A percentile compares a stretch with the other conserved stretches of the same genome.
These are phyloP conservation scores for Schoenoplectus triqueter DNA, from an alignment of 202 grass and related monocot genomes.

Conservation along the genomic window DNA sequence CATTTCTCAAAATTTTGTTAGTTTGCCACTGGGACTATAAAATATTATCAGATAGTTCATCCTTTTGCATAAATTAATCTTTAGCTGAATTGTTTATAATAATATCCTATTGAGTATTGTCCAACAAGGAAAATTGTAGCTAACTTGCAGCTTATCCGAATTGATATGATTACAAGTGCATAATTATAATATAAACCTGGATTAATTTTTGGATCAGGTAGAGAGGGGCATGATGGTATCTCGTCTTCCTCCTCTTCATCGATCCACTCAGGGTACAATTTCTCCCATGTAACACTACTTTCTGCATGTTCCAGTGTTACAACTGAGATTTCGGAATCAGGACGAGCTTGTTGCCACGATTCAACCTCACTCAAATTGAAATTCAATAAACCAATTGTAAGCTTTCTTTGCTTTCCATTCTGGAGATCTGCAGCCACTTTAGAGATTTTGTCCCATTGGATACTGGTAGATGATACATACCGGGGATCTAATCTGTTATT, in stretches of 20 bases:
- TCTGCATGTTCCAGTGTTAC: constrained; percentile 53
- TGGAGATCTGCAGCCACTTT: constrained; percentile 12
- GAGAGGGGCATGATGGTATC: constrained; percentile 57
- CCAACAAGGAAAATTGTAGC: background rate
- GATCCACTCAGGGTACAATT: constrained; percentile 75
- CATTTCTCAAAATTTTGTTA: background rate
- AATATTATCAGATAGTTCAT: background rate
- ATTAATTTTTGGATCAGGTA: constrained; percentile 51
- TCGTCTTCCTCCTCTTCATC: constrained; percentile 53
- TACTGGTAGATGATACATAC: constrained; percentile 45
- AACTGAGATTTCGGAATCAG: constrained; percentile 30
- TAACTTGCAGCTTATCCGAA: background rate
- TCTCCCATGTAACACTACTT: constrained; percentile 60
- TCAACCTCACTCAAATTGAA: constrained; percentile 58
- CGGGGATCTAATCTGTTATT: constrained; percentile 4
- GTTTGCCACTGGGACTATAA: background rate
- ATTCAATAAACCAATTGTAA: constrained; percentile 64
- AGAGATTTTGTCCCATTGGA: constrained; percentile 52
- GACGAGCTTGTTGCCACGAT: constrained; percentile 49
- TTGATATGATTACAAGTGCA: background rate
- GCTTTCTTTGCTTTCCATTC: background rate
- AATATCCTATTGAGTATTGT: background rate
- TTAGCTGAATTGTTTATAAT: background rate
- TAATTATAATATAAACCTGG: background rate
- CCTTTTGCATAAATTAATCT: background rate